Evolutionary conservation across 768 basidiomycete genomes (phyloP), one percentile per base, ranked within the genome.

Genomic region (Psilocybe sp.): DNA sequence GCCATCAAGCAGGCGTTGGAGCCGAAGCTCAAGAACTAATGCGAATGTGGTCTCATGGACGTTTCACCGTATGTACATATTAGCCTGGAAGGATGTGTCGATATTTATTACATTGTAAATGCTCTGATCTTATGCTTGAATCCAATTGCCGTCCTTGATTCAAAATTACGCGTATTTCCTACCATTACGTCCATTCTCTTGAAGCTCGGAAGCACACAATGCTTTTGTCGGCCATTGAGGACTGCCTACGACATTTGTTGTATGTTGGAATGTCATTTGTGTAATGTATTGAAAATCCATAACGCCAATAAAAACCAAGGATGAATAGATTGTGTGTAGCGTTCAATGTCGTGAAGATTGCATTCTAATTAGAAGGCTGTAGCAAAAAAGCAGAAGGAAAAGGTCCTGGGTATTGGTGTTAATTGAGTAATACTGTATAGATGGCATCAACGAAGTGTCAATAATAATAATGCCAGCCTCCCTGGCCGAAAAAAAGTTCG

Each of bases 1-100:
- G 82, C 82, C 40, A 78, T 84, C 63, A 84, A 84, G 63, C 77
- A 76, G 40, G 79, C 79, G n/a, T 68, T 84, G 13, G 80, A 81
- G 51, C 47, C 61, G 19, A 63, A 61, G 50, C 57, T 61, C 42
- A 49, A 44, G 19, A 58, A 58, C 40, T 58, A 18, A 57, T 20
- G 15, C 40, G 32, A 37, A 39, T 40, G 51, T 37, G 51, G 51
- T 19, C 16, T 15, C 18, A 44, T 19, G 10, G 14, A 13, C 36
- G 23, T 19, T n/a, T 28, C 40, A 43, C 44, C 40, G 44, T 36
- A 34, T 40, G 34, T 57, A 32, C 9, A 36, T 14, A 28, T 28
- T 28, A 28, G 4, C 23, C 23, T 28, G 7, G 23, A 7, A 28
- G 23, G 23, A 28, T 28, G 7, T 7, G 23, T 28, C 7, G 23